These are phyloP conservation scores for Phoenix dactylifera DNA, from an alignment of 176 grass and related monocot species.

Conservation along the genomic window DNA sequence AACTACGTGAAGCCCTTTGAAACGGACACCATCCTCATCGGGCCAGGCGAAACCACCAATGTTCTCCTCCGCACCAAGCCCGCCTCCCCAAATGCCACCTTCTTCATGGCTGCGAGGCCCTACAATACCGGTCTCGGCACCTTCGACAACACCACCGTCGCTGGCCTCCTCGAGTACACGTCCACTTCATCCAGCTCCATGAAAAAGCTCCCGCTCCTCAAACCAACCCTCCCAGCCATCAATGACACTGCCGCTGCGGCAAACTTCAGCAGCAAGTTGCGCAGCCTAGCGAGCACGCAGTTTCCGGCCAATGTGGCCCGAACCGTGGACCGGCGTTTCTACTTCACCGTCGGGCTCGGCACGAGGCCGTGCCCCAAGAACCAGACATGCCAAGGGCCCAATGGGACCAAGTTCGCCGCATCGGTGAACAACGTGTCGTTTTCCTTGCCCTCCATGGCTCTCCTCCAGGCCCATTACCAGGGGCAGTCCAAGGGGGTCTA, in stretches of 20 bases:
- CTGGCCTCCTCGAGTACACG: slow-evolving; percentile 41
- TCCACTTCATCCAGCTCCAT: neutral
- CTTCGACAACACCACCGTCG: slow-evolving; percentile 72
- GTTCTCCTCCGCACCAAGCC: slow-evolving; percentile 44
- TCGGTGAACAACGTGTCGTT: slow-evolving; percentile 78
- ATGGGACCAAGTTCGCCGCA: slow-evolving; percentile 58
- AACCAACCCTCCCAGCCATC: slow-evolving; percentile 29
- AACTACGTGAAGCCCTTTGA: slow-evolving; percentile 57
- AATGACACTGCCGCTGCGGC: slow-evolving; percentile 44
- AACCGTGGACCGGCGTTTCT: slow-evolving; percentile 34
- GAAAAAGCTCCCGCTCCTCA: slow-evolving; percentile 6
- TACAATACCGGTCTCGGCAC: slow-evolving; percentile 46
- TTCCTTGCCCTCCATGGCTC: slow-evolving; percentile 19
- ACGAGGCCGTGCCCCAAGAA: slow-evolving; percentile 51
- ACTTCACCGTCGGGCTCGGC: slow-evolving; percentile 72
- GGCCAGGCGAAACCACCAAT: slow-evolving; percentile 67
- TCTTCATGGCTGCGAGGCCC: slow-evolving; percentile 49
- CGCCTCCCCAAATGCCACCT: slow-evolving; percentile 15
- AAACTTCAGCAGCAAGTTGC: slow-evolving; percentile 42
- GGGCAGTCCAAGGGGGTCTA: slow-evolving; percentile 43
- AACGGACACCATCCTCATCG: slow-evolving; percentile 40
- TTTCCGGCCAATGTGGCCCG: slow-evolving; percentile 37
- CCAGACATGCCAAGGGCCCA: slow-evolving; percentile 63
- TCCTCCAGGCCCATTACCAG: slow-evolving; percentile 56
- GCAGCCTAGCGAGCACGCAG: slow-evolving; percentile 21